Base-by-base conservation (phyloP, 441 rosid species). In the Omphalea diandra region DNA sequence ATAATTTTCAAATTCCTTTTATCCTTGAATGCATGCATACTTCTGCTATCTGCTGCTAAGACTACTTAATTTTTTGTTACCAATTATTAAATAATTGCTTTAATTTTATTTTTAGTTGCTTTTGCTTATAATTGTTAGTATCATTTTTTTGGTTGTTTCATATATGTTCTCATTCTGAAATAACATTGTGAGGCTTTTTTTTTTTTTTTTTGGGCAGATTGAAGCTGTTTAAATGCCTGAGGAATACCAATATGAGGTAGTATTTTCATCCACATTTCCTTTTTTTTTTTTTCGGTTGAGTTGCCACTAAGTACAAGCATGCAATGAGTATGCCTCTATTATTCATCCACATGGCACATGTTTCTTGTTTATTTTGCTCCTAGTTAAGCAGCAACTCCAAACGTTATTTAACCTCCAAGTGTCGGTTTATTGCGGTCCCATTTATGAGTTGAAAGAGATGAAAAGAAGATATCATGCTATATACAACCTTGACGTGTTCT, bases 131-230 rank as follows among this genome's bases (percentile, higher is more conserved):
- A 47, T n/a, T n/a, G 29, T 40, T 27, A 7, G 18, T n/a, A n/a
- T 46, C 22, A 14, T 12, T 53, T 72, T 43, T 22, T 61, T 68
- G 9, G 3, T 6, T 0, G 29, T 8, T 65, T n/a, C n/a, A n/a
- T n/a, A n/a, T n/a, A n/a, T n/a, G n/a, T n/a, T n/a, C n/a, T 57
- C 40, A 18, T 56, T 72, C 33, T 50, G 33, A 53, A 65, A 38
- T 71, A 63, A 73, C 58, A 20, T 32, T 10, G 27, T 36, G 32
- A 47, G n/a, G 11, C 68, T 65, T 62, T 64, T 67, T 70, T 27
- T 69, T 59, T n/a, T n/a, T n/a, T n/a, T n/a, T n/a, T n/a, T n/a
- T n/a, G n/a, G 46, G 74, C 83, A 90, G 96, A 83, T 90, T 64
- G 85, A 72, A 40, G 82, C 82, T 32, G 79, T 81, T 31, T 52